phyloP scores from a whole-genome alignment of 441 rosid genomes.

The Aquilaria agallochum region DNA sequence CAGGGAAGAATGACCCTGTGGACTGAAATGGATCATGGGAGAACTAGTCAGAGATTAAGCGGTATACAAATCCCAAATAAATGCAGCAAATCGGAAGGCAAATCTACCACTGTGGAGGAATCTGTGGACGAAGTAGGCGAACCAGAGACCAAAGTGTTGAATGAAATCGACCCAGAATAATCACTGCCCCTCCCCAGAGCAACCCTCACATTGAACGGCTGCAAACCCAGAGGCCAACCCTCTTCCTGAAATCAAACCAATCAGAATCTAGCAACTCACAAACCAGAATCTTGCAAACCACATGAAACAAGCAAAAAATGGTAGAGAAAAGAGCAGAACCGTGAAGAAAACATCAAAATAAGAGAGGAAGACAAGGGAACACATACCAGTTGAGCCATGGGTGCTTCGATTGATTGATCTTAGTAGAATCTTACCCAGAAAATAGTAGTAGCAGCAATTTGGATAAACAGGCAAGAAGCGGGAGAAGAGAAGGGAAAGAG shows the following conservation, averaged over 20 bases:
- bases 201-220: constrained; percentile 45
- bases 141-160: constrained; percentile 41
- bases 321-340: constrained; percentile 19
- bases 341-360: constrained; percentile 20
- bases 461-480: too few species aligned
- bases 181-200: constrained; percentile 31
- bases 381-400: constrained; percentile 40
- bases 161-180: constrained; percentile 40
- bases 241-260: constrained; percentile 40
- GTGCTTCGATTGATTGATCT: constrained; percentile 6
- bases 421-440: constrained; percentile 8
- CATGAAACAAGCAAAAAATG: constrained; percentile 12
- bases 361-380: constrained; percentile 17
- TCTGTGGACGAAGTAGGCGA: constrained; percentile 46
- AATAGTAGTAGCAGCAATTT: background rate
- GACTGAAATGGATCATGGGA: constrained; percentile 40
- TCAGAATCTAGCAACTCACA: background rate
- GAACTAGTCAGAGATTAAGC: constrained; percentile 3
- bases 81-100: too few species aligned
- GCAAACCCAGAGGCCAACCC: constrained; percentile 65
- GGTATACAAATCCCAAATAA: constrained; percentile 36
- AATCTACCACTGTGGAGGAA: constrained; percentile 28
- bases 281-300: constrained; percentile 1
- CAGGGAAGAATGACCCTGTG: constrained; percentile 84
- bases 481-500: constrained; percentile 10